Conservation (phyloP, 108 stramenopile genomes). For the Cyclostephanos tholiformis region DNA sequence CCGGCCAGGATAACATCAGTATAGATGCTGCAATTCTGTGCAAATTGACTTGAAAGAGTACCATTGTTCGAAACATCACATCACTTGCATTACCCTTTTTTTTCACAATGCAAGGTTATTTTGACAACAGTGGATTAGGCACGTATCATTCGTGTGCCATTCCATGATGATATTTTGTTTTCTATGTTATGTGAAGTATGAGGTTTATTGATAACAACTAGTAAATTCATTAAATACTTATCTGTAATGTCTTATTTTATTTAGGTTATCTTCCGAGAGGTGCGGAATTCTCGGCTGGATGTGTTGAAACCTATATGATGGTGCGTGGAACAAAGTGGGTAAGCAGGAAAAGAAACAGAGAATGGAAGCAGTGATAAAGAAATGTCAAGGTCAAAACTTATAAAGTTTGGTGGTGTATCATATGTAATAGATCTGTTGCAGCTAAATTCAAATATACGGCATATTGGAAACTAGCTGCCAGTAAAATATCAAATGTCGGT, state of each 20-base stretch:
- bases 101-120: neutral
- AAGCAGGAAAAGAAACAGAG: too few species aligned
- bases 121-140: neutral
- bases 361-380: too few species aligned
- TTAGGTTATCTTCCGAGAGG: too few species aligned
- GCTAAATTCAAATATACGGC: too few species aligned
- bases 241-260: too few species aligned
- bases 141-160: neutral
- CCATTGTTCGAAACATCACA: neutral
- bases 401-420: too few species aligned
- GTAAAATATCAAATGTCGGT: too few species aligned
- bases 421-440: too few species aligned
- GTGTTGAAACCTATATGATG: too few species aligned
- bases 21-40: slow-evolving; percentile 55
- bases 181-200: slow-evolving; percentile 3
- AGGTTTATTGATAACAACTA: neutral
- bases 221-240: slow-evolving; percentile 3
- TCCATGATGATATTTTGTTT: neutral
- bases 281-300: neutral
- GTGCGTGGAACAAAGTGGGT: too few species aligned
- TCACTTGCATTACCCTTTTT: neutral
- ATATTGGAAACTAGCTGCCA: too few species aligned
- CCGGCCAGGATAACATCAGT: slow-evolving; percentile 62
- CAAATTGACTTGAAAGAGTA: slow-evolving; percentile 16
- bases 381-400: too few species aligned